Evolutionary conservation across 2,329 filamentous ascomycete genomes (phyloP), one percentile per base, ranked within the genome.

Genomic region (Penicillium sp.): DNA sequence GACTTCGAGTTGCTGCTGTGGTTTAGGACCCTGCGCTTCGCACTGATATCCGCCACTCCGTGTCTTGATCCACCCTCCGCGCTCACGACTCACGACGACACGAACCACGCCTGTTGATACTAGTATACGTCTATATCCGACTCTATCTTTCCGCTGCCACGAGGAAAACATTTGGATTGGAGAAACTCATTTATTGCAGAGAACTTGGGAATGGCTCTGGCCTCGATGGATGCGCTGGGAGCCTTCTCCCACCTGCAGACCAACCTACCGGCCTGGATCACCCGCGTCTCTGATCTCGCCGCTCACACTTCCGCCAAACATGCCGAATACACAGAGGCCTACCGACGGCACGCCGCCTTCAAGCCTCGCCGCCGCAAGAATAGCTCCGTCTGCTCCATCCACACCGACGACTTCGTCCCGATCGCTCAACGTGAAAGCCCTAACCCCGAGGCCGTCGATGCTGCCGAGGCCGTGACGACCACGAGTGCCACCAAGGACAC

Each of bases 251-350:
- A 66, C 46, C 60, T 74, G 7, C 53, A 62, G 30, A 67, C 72
- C 35, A 71, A 67, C 41, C 41, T 73, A 11, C 71, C 71, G 10
- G 36, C 55, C n/a, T 74, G 71, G 71, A 64, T 71, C 30, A 53
- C 50, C 27, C 63, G 60, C 36, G 49, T 74, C 26, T 64, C 71
- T 14, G 63, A 69, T 6, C 57, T 74, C n/a, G 59, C 64, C 18
- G 44, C 52, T 5, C 62, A 72, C 47, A 66, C 68, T 1, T 53
- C 62, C 10, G 55, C 57, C 28, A 72, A 65, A 55, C 62, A 70
- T 42, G 51, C 60, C 16, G 68, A 72, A 49, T 73, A 69, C 42
- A 59, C 60, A 11, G 62, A 67, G 33, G 69, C 70, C 17, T 72
- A 68, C 53, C 56, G 63, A 34, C 60, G 54, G 38, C 62, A 69